Conservation (phyloP, 163 green algal species). For the Coccomyxa subellipsoidea region DNA sequence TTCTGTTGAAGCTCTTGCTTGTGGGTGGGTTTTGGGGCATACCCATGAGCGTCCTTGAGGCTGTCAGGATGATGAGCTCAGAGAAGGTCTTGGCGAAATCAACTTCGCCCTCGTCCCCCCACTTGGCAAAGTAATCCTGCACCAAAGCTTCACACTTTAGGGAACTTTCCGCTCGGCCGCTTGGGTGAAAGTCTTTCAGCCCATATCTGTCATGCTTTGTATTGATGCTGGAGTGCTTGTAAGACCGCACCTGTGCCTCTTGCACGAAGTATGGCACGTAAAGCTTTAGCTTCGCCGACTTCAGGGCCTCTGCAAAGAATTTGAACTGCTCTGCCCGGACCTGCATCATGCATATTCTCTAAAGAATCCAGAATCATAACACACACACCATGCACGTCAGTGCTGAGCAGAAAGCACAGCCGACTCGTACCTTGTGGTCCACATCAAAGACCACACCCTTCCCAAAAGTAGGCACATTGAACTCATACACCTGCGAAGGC, state of each 20-base stretch:
- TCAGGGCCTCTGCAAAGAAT: slow-evolving; percentile 93
- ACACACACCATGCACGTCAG: too few species aligned
- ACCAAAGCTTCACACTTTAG: not conserved
- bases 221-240: too few species aligned
- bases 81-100: slow-evolving; percentile 87
- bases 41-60: slow-evolving; percentile 89
- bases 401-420: not conserved
- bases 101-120: slow-evolving; percentile 80
- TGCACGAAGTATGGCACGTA: slow-evolving; percentile 93
- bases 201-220: not conserved
- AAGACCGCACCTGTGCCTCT: slow-evolving; percentile 77
- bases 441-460: slow-evolving; percentile 97
- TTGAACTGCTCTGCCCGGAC: slow-evolving; percentile 94
- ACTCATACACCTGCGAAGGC: slow-evolving; percentile 88
- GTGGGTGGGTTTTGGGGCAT: not conserved
- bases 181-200: too few species aligned
- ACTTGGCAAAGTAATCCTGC: slow-evolving; percentile 90
- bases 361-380: too few species aligned
- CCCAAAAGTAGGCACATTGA: slow-evolving; percentile 98
- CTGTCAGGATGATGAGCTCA: slow-evolving; percentile 93
- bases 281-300: slow-evolving; percentile 75
- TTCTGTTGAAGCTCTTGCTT: not conserved
- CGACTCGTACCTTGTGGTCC: slow-evolving; percentile 75
- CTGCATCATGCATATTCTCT: not conserved
- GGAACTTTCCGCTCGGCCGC: too few species aligned